Conservation (phyloP, 2,329 filamentous ascomycete genomes). For the Albophoma yamanashiensis region DNA sequence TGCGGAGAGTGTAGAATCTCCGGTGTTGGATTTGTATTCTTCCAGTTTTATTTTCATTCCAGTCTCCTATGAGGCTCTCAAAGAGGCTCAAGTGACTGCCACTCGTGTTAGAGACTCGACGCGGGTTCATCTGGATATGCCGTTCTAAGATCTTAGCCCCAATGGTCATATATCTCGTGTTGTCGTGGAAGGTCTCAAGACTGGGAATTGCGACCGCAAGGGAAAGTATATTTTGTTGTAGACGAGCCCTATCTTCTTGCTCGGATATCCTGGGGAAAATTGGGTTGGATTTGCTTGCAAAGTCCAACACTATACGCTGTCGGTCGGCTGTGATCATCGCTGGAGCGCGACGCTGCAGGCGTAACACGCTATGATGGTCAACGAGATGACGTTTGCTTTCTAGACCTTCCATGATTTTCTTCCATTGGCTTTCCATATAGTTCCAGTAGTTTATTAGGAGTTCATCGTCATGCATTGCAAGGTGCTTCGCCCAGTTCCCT, state of each 20-base stretch:
- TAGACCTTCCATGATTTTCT: background rate
- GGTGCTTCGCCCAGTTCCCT: constrained; percentile 5
- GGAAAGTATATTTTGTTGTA: constrained; percentile 1
- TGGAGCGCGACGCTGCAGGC: background rate
- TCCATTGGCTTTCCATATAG: background rate
- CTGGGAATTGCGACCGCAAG: background rate
- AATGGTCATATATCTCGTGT: constrained; percentile 4
- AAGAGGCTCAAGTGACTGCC: background rate
- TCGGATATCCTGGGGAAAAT: background rate
- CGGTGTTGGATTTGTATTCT: background rate
- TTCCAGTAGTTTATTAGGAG: constrained; percentile 2
- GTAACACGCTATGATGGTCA: background rate
- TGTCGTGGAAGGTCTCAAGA: constrained; percentile 2
- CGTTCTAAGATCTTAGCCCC: constrained; percentile 2
- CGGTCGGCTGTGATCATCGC: background rate
- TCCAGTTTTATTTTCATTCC: background rate
- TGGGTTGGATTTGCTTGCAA: background rate
- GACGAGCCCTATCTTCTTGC: background rate
- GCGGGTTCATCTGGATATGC: constrained; percentile 1
- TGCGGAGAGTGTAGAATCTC: background rate
- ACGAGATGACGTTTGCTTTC: background rate
- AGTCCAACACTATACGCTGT: background rate
- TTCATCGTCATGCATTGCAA: constrained; percentile 1
- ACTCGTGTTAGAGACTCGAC: background rate
- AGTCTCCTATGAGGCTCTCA: constrained; percentile 1